Conservation (phyloP, 495 filamentous ascomycete genomes). For the Podospora sp. region DNA sequence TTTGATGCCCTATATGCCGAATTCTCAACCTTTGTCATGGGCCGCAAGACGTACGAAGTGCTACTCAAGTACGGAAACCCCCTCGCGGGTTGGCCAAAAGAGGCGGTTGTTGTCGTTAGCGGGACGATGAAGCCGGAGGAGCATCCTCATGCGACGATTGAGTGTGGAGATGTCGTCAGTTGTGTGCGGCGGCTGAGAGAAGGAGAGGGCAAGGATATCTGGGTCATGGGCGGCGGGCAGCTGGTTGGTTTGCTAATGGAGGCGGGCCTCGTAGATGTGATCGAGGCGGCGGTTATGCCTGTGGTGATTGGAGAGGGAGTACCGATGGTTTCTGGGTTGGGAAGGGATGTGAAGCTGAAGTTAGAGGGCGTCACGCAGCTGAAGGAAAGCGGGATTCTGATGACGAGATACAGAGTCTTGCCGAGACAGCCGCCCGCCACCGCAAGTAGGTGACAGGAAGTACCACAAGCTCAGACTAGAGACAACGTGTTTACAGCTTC, state of each 20-base stretch:
- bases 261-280: conserved; percentile 21
- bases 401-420: conserved; percentile 23
- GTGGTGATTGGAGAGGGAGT: conserved; percentile 22
- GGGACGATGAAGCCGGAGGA: not conserved
- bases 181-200: conserved; percentile 4
- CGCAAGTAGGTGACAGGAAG: not conserved
- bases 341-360: not conserved
- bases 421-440: not conserved
- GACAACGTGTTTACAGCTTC: no score
- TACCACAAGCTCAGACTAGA: not conserved
- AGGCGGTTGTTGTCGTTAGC: conserved; percentile 16
- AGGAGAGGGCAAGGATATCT: conserved; percentile 18
- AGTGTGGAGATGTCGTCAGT: not conserved
- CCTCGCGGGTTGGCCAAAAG: not conserved
- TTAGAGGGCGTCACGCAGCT: conserved; percentile 13
- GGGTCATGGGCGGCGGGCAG: conserved; percentile 27
- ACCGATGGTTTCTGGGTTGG: conserved; percentile 11
- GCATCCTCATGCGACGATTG: conserved; percentile 17
- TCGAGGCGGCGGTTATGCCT: conserved; percentile 30
- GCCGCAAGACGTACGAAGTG: conserved; percentile 25
- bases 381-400: conserved; percentile 22
- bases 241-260: conserved; percentile 21
- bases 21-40: conserved; percentile 23
- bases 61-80: conserved; percentile 13
- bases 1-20: conserved; percentile 21